Base-by-base conservation (phyloP, 371 early-diverging fungal species). In the Saksenaea vasiformis region DNA sequence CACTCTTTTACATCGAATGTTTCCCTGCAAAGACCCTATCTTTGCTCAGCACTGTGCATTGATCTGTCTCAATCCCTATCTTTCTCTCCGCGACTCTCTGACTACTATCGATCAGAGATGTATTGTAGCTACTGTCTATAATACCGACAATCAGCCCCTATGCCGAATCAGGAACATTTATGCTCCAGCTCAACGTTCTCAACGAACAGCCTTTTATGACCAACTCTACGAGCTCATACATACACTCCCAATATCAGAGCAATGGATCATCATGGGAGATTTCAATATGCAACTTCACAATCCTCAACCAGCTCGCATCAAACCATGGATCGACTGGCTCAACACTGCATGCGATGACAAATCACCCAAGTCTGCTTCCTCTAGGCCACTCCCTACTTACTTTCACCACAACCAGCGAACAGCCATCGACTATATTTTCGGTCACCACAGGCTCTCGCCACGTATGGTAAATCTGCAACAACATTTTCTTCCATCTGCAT, bases 221-320 rank as follows among this genome's bases (percentile, higher is more conserved):
- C 5, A 35, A 8, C 34, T 58, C 2, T n/a, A 35, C 1, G 3
- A 7, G 0, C 27, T 44, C 13, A n/a, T 47, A 10, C 13, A 37
- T 8, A 22, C 26, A 19, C 10, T 5, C 1, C 22, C 17, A 8
- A 53, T 24, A 1, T n/a, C 28, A 14, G 15, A 47, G 1, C 7
- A 57, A 35, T 35, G 26, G 24, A n/a, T 62, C 8, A 15, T 67
- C 0, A n/a, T 67, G 9, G 54, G 62, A 17, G 62, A 67, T 62
- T 55, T 67, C 17, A 62, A 41, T 22, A 54, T n/a, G 31, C 31
- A 31, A 31, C 31, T 31, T 31, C 4, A 31, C 31, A 31, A 31
- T 44, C 1, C 60, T 55, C 17, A 8, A 14, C 26, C 34, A 8
- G 31, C 31, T 4, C n/a, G 31, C 60, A 1, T 31, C 5, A 4